Evolutionary conservation across 805 yeast genomes (phyloP).

Genomic region (Jamesozyma jinghongensis): DNA sequence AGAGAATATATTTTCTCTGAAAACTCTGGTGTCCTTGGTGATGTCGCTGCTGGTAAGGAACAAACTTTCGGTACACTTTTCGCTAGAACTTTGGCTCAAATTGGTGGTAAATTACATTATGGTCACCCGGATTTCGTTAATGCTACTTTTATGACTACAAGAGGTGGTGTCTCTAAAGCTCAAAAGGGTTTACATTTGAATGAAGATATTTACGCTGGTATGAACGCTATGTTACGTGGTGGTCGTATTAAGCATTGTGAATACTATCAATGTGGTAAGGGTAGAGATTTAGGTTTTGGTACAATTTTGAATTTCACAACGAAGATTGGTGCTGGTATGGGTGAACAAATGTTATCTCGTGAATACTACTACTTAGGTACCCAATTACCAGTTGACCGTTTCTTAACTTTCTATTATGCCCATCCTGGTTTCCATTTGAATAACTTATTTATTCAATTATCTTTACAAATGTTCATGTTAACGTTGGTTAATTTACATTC

Average conservation of each 20-base stretch:
- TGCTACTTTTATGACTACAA: conserved; percentile 65
- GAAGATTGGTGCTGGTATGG: conserved; percentile 90
- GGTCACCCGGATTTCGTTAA: conserved; percentile 85
- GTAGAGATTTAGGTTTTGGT: conserved; percentile 82
- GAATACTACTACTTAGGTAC: conserved; percentile 78
- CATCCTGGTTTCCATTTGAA: conserved; percentile 83
- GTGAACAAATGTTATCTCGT: conserved; percentile 79
- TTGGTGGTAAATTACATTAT: conserved; percentile 80
- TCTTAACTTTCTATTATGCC: conserved; percentile 75
- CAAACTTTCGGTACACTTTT: conserved; percentile 82
- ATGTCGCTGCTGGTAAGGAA: conserved; percentile 86
- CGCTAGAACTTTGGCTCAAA: conserved; percentile 74
- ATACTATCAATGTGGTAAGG: conserved; percentile 84
- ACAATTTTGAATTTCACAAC: conserved; percentile 79
- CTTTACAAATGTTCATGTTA: conserved; percentile 63
- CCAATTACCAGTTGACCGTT: conserved; percentile 70
- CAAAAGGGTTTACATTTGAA: conserved; percentile 79
- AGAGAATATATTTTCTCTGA: conserved; percentile 83
- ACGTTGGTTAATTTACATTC: conserved; percentile 63
- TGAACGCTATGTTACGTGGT: conserved; percentile 75
- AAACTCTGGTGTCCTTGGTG: conserved; percentile 78
- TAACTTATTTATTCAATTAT: conserved; percentile 67
- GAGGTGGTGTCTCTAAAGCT: conserved; percentile 85
- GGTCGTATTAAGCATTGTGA: conserved; percentile 85
- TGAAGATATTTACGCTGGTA: conserved; percentile 85